Percentiles rank a stretch among this genome's conserved stretches.
Conservation (phyloP, 164 flowering plant genomes). For the Santalum album region DNA sequence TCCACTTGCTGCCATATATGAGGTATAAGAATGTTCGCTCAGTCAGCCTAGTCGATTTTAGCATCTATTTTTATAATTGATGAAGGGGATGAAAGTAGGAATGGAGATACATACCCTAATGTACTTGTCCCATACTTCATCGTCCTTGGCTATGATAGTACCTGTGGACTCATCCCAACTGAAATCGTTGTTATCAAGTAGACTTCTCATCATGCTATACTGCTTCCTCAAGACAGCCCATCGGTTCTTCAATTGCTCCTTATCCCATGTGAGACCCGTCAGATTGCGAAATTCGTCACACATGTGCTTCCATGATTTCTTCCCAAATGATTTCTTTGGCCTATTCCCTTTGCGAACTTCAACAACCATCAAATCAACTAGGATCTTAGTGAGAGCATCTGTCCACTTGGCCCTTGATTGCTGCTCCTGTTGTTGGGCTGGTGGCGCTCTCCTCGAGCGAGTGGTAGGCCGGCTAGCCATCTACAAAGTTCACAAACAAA, state of each 20-base stretch:
- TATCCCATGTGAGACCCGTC: slow-evolving; percentile 51
- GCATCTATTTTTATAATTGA: too few relatives aligned
- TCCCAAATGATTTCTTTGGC: slow-evolving; percentile 29
- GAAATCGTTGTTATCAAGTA: slow-evolving; percentile 33
- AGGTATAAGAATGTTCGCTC: too few relatives aligned
- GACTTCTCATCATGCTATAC: slow-evolving; percentile 21
- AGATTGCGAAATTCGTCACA: slow-evolving; percentile 32
- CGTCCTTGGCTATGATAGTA: slow-evolving; percentile 24
- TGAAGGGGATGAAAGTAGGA: neutral
- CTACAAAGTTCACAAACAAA: slow-evolving; percentile 10
- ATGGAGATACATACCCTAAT: slow-evolving; percentile 23
- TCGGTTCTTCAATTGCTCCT: slow-evolving; percentile 47
- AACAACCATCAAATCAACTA: slow-evolving; percentile 45
- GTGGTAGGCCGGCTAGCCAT: slow-evolving; percentile 28
- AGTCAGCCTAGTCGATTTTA: too few relatives aligned
- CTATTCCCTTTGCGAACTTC: slow-evolving; percentile 42
- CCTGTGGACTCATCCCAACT: slow-evolving; percentile 40
- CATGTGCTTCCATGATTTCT: slow-evolving; percentile 42
- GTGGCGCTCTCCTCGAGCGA: slow-evolving; percentile 16
- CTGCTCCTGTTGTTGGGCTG: slow-evolving; percentile 22
- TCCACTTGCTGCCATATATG: too few relatives aligned
- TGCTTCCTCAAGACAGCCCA: slow-evolving; percentile 35
- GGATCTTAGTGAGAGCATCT: slow-evolving; percentile 27
- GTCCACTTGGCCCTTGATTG: slow-evolving; percentile 60
- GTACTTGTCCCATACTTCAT: slow-evolving; percentile 40